phyloP scores from a whole-genome alignment of 495 filamentous ascomycete species.

The Neurospora tetraspora region DNA sequence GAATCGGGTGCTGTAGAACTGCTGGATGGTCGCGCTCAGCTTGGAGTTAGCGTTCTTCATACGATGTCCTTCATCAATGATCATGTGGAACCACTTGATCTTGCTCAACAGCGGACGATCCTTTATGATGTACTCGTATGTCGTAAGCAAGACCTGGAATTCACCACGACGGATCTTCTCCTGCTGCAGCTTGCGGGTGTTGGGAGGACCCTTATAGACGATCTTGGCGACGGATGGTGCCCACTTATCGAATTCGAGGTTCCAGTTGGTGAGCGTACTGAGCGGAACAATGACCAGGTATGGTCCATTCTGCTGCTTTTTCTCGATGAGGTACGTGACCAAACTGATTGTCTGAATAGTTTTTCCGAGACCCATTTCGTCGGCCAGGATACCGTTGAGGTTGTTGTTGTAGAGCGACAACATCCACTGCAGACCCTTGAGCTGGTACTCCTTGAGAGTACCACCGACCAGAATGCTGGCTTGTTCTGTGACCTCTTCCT shows the following conservation, averaged over 20 bases:
- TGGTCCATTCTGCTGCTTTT: conserved; percentile 84
- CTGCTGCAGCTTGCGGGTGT: conserved; percentile 79
- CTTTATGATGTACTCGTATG: conserved; percentile 99
- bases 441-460: conserved; percentile 89
- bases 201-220: conserved; percentile 94
- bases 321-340: conserved; percentile 93
- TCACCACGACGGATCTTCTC: conserved; percentile 87
- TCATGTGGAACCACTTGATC: conserved; percentile 99
- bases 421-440: conserved; percentile 99
- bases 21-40: conserved; percentile 84
- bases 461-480: conserved; percentile 82
- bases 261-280: conserved; percentile 97
- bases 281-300: conserved; percentile 95
- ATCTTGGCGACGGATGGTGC: conserved; percentile 75
- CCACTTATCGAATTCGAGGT: conserved; percentile 98
- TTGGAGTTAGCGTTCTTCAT: conserved; percentile 99
- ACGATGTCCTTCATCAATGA: conserved; percentile 97
- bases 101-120: conserved; percentile 89
- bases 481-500: conserved; percentile 78
- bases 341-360: conserved; percentile 98
- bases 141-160: conserved; percentile 94
- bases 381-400: conserved; percentile 93
- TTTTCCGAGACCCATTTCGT: conserved; percentile 99
- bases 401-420: conserved; percentile 99
- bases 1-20: conserved; percentile 90